Percentiles rank a stretch among this genome's conserved stretches.
These are phyloP conservation scores for Coelastrella sp. DNA, from an alignment of 139 green algal genomes.

Conservation along the genomic window DNA sequence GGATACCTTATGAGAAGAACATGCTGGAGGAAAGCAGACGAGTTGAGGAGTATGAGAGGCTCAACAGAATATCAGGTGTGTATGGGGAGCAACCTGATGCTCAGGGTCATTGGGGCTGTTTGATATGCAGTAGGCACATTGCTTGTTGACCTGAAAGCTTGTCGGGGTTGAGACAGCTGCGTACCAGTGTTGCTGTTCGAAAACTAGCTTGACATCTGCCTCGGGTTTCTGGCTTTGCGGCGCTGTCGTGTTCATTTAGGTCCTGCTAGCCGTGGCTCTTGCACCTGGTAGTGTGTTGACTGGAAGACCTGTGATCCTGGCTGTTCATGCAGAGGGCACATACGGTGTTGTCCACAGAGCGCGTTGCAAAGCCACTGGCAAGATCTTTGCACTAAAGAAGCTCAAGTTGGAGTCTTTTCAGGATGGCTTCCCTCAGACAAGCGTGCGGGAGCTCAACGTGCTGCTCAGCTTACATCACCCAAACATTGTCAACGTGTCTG, in stretches of 20 bases:
- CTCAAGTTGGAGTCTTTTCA: slow-evolving; percentile 97
- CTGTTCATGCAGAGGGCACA: slow-evolving; percentile 74
- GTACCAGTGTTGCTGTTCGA: too few relatives aligned
- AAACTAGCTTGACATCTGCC: too few relatives aligned
- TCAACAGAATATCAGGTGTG: slow-evolving; percentile 80
- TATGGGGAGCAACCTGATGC: neutral
- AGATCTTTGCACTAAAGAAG: slow-evolving; percentile 93
- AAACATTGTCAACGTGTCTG: slow-evolving; percentile 96
- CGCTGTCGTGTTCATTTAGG: too few relatives aligned
- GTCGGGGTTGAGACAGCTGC: too few relatives aligned
- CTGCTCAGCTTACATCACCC: slow-evolving; percentile 94
- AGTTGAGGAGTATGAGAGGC: slow-evolving; percentile 90
- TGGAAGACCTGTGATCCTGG: neutral
- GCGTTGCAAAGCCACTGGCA: slow-evolving; percentile 76
- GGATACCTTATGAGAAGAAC: slow-evolving; percentile 41
- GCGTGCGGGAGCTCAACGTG: slow-evolving; percentile 97
- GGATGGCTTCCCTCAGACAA: slow-evolving; percentile 97
- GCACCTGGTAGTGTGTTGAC: neutral
- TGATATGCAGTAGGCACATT: too few relatives aligned
- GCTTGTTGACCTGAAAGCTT: too few relatives aligned
- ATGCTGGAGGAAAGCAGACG: slow-evolving; percentile 84
- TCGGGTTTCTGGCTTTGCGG: too few relatives aligned
- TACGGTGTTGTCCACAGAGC: slow-evolving; percentile 95
- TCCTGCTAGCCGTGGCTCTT: too few relatives aligned
- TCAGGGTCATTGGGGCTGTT: too few relatives aligned